Base-by-base conservation (phyloP, 2,329 filamentous ascomycete genomes). In the Endocalyx cinctus region DNA sequence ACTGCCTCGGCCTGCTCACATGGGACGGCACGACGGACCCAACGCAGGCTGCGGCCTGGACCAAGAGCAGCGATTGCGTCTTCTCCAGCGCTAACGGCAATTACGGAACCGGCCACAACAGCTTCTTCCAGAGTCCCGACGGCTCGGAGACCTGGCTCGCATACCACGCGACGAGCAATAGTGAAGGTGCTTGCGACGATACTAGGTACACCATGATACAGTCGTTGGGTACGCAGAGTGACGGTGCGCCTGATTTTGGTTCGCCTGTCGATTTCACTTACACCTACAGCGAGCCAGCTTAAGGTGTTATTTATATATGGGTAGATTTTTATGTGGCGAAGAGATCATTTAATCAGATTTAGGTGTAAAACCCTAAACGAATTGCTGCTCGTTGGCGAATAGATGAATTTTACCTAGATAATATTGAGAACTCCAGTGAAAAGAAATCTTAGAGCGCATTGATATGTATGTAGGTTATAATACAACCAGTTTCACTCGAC, bases 91-190 rank as follows among this genome's bases (percentile, higher is more conserved):
- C 66, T 2, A 76, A 77, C 38, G 72, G 72, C 4, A 74, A 75
- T 47, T 77, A 70, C 31, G 72, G 73, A 11, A 70, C 72, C 0
- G 73, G 71, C 0, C 72, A 77, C 40, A 77, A 77, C 43, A 71
- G 69, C 3, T 78, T 79, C 61, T 77, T 79, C 55, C 58, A 53
- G 17, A 76, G 70, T 41, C 72, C 73, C 0, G 71, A 77, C 39
- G 70, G 63, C 4, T 66, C 55, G 1, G 63, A 77, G 51, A 69
- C 64, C 3, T 78, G 66, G 66, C 74, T 71, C 32, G 66, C 71
- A 0, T 78, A 72, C 50, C 72, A 78, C 42, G 73, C 73, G 1
- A 75, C 72, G 1, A 55, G 60, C 2, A 69, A 64, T 37, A 55
- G 59, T 10, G 55, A 52, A 0, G 73, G 74, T 1, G 62, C 66